phyloP scores from a whole-genome alignment of 208 protist genomes.

The Crithidia brevicula region DNA sequence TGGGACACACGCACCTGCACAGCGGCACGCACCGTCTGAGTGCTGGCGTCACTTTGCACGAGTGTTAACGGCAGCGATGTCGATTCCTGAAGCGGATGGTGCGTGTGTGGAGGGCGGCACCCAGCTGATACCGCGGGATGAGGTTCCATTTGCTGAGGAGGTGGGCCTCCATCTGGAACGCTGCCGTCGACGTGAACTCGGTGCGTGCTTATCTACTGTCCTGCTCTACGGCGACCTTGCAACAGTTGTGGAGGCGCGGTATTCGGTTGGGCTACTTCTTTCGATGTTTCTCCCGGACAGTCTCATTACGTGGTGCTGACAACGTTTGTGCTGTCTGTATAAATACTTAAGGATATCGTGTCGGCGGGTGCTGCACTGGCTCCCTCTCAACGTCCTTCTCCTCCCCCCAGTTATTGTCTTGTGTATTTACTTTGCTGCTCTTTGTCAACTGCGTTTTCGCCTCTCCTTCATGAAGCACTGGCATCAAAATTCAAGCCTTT shows the following conservation, averaged over 20 bases:
- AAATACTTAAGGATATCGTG: no score
- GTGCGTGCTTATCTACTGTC: conserved; percentile 12
- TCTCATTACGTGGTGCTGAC: conserved; percentile 13
- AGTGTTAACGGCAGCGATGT: background rate
- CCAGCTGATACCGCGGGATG: background rate
- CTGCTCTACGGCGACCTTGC: conserved; percentile 14
- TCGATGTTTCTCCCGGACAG: conserved; percentile 17
- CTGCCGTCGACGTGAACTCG: conserved; percentile 17
- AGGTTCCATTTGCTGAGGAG: background rate
- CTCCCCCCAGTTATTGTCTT: background rate
- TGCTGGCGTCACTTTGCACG: background rate
- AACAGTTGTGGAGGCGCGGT: background rate
- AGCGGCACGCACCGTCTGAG: background rate
- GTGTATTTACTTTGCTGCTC: background rate
- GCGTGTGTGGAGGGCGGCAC: background rate
- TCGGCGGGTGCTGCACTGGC: no score
- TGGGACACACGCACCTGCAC: background rate
- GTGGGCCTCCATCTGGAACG: conserved; percentile 10
- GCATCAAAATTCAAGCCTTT: no score
- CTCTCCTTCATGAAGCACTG: background rate
- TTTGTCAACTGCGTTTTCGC: background rate
- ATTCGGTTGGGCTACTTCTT: conserved; percentile 7
- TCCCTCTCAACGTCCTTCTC: background rate
- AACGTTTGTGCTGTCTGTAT: background rate
- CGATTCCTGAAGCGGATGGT: background rate